Conservation (phyloP, 441 rosid genomes). For the Pelargonium myrrhifolium region DNA sequence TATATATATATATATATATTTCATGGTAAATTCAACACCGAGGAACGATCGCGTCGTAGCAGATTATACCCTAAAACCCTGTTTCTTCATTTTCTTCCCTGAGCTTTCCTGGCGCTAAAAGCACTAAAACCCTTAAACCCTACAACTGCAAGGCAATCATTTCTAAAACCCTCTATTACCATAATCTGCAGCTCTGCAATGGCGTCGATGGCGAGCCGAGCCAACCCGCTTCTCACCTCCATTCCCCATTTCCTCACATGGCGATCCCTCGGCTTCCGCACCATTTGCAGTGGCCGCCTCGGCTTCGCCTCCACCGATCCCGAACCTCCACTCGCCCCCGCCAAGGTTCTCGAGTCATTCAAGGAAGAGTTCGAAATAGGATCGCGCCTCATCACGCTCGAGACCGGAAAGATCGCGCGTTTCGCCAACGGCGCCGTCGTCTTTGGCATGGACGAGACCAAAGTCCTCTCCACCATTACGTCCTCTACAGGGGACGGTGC, state of each 20-base stretch:
- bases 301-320: slow-evolving; percentile 50
- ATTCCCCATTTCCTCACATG: slow-evolving; percentile 51
- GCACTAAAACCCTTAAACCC: slow-evolving; percentile 28
- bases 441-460: slow-evolving; percentile 69
- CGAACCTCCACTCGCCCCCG: slow-evolving; percentile 36
- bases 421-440: slow-evolving; percentile 89
- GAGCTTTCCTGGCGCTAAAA: too few relatives aligned
- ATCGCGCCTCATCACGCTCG: slow-evolving; percentile 56
- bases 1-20: too few relatives aligned
- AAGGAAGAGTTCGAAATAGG: slow-evolving; percentile 89
- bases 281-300: slow-evolving; percentile 52
- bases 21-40: too few relatives aligned
- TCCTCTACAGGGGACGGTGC: slow-evolving; percentile 56
- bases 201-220: slow-evolving; percentile 48
- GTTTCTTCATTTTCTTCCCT: too few relatives aligned
- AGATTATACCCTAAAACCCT: too few relatives aligned
- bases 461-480: slow-evolving; percentile 72
- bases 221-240: slow-evolving; percentile 30
- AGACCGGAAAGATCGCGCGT: slow-evolving; percentile 86
- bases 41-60: too few relatives aligned
- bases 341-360: slow-evolving; percentile 66
- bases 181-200: slow-evolving; percentile 22
- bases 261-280: slow-evolving; percentile 49
- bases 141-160: too few relatives aligned
- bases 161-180: slow-evolving; percentile 8